Percentiles rank a stretch among this genome's conserved stretches.
These are phyloP conservation scores for Tuber calosporum DNA, from an alignment of 495 filamentous ascomycete species.

Conservation along the genomic window DNA sequence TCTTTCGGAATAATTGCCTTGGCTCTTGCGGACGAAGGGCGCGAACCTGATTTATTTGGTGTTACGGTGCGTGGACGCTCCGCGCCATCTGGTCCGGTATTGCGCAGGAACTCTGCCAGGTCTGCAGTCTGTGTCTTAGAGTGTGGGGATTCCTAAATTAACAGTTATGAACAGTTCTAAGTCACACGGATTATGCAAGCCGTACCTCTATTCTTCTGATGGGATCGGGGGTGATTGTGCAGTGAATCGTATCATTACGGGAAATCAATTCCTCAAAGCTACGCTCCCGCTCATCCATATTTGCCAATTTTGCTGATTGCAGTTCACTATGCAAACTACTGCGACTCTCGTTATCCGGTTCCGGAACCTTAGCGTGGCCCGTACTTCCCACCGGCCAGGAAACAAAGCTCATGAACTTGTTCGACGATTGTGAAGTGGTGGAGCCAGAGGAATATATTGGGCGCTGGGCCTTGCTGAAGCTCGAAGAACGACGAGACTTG, in stretches of 20 bases:
- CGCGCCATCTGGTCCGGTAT: conserved; percentile 58
- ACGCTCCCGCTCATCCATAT: conserved; percentile 47
- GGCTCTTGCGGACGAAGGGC: conserved; percentile 29
- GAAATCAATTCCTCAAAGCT: conserved; percentile 82
- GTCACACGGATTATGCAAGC: conserved; percentile 10
- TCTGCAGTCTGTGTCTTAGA: conserved; percentile 30
- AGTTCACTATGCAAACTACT: conserved; percentile 50
- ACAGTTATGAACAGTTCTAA: not conserved
- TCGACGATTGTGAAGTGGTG: conserved; percentile 50
- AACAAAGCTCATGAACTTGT: conserved; percentile 52
- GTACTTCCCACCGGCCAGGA: conserved; percentile 45
- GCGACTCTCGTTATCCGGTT: conserved; percentile 44
- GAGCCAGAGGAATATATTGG: conserved; percentile 52
- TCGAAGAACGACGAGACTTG: conserved; percentile 38
- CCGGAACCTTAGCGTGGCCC: conserved; percentile 30
- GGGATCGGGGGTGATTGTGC: conserved; percentile 80
- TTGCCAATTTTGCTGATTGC: conserved; percentile 42
- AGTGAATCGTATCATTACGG: conserved; percentile 86
- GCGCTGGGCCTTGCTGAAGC: conserved; percentile 46
- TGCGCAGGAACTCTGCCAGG: conserved; percentile 78
- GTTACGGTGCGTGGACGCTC: conserved; percentile 21
- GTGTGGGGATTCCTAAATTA: conserved; percentile 21
- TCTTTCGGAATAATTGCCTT: conserved; percentile 36
- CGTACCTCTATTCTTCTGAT: conserved; percentile 80
- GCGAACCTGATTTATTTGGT: conserved; percentile 27